Base-by-base conservation (phyloP, 805 yeast genomes). In the Starmerella floricola region DNA sequence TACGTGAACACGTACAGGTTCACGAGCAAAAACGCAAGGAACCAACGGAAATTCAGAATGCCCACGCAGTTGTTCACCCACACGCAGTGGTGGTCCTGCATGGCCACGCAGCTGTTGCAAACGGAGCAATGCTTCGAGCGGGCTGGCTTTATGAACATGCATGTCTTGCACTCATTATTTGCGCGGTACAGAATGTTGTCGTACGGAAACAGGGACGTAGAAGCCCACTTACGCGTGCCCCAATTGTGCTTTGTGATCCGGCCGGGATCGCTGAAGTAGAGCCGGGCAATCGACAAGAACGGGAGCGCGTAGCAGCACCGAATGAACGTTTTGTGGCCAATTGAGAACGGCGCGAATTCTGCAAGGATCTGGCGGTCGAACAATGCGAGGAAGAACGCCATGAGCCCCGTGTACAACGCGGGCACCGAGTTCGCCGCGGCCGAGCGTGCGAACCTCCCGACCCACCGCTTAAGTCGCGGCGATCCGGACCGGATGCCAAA, bases 11-110 rank as follows among this genome's bases (percentile, higher is more conserved):
- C 61, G 6, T 63, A 36, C 12, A 62, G 42, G 51, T 82, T 79
- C 34, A 71, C 59, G 0, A 70, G 34, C 36, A 83, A 56, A 49
- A 76, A 82, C 3, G 61, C 49, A 41, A 76, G 50, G 54, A 83
- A 83, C 67, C 72, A 78, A 31, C 67, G 58, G 57, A 70, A 76
- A 55, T 83, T 83, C 35, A 71, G 66, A 48, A 65, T 63, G 4
- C 81, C 81, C 18, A 76, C 64, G 52, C 80, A 75, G 50, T 73
- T 74, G 58, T 75, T 75, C 44, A 75, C 59, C 78, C 79, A 76
- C 13, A 74, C 54, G 53, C 81, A 76, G 57, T 76, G 80, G 53
- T 76, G 81, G 57, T 76, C 81, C 48, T 60, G 65, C 47, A 69
- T 50, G 31, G 66, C 61, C 2, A 70, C 58, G 52, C 81, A 76